phyloP scores from a whole-genome alignment of 768 basidiomycete species.

The Suillus subluteus region DNA sequence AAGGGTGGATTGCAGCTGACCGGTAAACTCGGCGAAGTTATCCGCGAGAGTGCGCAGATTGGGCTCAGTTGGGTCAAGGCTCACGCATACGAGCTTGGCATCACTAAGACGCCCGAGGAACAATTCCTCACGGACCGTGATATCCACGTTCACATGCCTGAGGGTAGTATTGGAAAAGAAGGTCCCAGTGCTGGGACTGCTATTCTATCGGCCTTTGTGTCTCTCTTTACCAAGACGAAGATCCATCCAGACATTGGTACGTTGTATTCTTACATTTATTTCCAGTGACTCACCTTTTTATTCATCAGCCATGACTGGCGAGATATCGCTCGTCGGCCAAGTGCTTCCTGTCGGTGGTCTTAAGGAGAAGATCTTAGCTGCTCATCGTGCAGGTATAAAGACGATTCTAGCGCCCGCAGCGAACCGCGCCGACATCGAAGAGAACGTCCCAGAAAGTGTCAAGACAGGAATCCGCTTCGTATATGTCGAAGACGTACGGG shows the following conservation, averaged over 20 bases:
- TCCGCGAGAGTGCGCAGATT: conserved; percentile 95
- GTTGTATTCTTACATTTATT: conserved; percentile 29
- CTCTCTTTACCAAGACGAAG: conserved; percentile 83
- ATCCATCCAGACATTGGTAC: conserved; percentile 87
- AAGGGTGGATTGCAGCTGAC: conserved; percentile 92
- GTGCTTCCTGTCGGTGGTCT: conserved; percentile 95
- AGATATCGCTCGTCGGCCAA: conserved; percentile 95
- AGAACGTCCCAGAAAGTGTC: conserved; percentile 95
- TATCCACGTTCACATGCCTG: conserved; percentile 97
- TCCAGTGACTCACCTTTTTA: not conserved
- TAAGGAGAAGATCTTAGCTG: conserved; percentile 96
- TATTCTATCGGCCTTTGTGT: conserved; percentile 88
- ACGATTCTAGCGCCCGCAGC: conserved; percentile 86
- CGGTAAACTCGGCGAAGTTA: conserved; percentile 97
- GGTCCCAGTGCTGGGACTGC: conserved; percentile 98
- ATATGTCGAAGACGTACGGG: conserved; percentile 91
- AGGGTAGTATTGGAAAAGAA: conserved; percentile 91
- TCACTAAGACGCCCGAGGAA: conserved; percentile 71
- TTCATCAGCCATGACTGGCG: conserved; percentile 90
- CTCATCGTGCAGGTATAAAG: conserved; percentile 95
- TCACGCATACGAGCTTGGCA: conserved; percentile 87
- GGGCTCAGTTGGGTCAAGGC: conserved; percentile 91
- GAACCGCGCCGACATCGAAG: conserved; percentile 93
- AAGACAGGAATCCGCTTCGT: conserved; percentile 95
- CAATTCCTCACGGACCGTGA: conserved; percentile 86